phyloP scores from a whole-genome alignment of 306 rosid species.

The Vigna radiata region DNA sequence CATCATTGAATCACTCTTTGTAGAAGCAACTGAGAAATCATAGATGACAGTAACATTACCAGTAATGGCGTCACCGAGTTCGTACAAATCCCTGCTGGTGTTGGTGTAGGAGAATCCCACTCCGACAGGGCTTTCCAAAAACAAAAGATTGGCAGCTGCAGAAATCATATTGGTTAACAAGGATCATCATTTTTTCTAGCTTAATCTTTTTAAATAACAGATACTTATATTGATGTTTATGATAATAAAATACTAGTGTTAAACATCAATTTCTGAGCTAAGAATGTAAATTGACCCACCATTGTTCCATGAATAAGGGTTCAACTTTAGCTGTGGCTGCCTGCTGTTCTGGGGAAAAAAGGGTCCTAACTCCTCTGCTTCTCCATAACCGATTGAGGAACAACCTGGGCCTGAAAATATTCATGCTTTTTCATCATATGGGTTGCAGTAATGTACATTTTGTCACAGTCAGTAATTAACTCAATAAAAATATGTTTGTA shows the following conservation, averaged over 20 bases:
- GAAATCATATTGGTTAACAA: not conserved
- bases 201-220: not conserved
- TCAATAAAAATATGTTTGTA: too few relatives aligned
- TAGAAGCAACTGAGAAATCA: not conserved
- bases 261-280: too few relatives aligned
- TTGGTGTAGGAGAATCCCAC: conserved; percentile 92
- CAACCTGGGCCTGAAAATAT: conserved; percentile 83
- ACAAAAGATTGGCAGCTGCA: conserved; percentile 76
- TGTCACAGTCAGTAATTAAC: not conserved
- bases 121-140: conserved; percentile 85
- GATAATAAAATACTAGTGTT: too few relatives aligned
- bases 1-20: conserved; percentile 20
- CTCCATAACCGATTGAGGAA: conserved; percentile 87
- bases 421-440: conserved; percentile 3
- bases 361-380: conserved; percentile 90
- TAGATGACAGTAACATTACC: conserved; percentile 52
- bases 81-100: conserved; percentile 57
- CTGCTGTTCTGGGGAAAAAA: conserved; percentile 74
- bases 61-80: conserved; percentile 72
- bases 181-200: conserved; percentile 2
- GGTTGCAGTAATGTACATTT: not conserved
- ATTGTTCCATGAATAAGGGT: conserved; percentile 80
- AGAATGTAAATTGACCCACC: conserved; percentile 46
- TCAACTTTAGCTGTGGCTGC: conserved; percentile 72
- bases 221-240: not conserved